Percentiles rank a stretch among this genome's conserved stretches.
Evolutionary conservation across 768 basidiomycete species (phyloP).

Genomic region (Leccinum disarticulatum): DNA sequence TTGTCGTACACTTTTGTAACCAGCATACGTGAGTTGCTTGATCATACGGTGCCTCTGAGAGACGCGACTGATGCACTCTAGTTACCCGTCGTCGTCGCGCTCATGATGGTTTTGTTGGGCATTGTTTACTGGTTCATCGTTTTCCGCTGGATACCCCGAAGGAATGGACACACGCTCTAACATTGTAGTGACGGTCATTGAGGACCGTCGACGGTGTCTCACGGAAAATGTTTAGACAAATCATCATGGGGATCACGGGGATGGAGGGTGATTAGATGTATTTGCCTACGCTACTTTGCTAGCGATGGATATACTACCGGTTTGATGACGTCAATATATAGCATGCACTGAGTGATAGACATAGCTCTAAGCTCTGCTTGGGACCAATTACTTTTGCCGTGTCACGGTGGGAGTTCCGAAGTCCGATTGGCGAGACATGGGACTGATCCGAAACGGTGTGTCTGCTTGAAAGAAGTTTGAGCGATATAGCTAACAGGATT

Average conservation of each 20-base stretch:
- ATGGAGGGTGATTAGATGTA: constrained; percentile 3
- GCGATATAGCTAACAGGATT: constrained; percentile 25
- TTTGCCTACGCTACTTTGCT: not conserved
- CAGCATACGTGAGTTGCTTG: constrained; percentile 43
- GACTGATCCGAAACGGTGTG: constrained; percentile 6
- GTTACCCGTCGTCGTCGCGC: constrained; percentile 51
- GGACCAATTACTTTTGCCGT: not conserved
- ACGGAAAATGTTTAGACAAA: constrained; percentile 49
- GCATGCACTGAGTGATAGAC: not conserved
- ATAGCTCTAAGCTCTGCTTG: not conserved
- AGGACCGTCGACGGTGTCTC: constrained; percentile 54
- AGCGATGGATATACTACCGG: not conserved
- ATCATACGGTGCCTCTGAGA: not conserved
- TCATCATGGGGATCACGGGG: constrained; percentile 20
- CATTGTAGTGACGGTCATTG: constrained; percentile 41
- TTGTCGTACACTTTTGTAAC: not conserved
- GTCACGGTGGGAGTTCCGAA: constrained; percentile 2
- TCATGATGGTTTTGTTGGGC: constrained; percentile 49
- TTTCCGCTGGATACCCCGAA: constrained; percentile 49
- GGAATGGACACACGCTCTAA: constrained; percentile 48
- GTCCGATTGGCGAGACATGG: constrained; percentile 2
- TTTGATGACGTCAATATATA: not conserved
- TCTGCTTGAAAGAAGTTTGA: constrained; percentile 9
- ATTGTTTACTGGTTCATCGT: constrained; percentile 57
- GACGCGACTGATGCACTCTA: constrained; percentile 20